These are phyloP conservation scores for Ganoderma sinense DNA, from an alignment of 1,284 basidiomycete species.

Conservation along the genomic window DNA sequence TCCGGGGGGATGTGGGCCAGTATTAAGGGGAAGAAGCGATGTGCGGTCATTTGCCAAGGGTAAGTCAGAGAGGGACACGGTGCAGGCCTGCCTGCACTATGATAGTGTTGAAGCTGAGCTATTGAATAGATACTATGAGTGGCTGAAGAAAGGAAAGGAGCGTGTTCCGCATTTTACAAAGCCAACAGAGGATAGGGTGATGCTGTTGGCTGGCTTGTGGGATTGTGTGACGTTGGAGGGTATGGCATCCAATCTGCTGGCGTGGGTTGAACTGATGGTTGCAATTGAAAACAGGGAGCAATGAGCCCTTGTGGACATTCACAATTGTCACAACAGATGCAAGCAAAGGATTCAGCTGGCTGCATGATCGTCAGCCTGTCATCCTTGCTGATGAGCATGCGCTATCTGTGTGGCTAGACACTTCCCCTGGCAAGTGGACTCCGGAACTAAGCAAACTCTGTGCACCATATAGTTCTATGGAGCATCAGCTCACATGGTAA, in stretches of 20 bases:
- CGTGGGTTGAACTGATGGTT: not conserved
- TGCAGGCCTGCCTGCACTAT: not conserved
- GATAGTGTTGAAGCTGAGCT: constrained; percentile 17
- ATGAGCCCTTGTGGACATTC: constrained; percentile 79
- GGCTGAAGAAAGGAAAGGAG: constrained; percentile 83
- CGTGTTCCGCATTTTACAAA: constrained; percentile 86
- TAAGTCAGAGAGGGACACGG: constrained; percentile 41
- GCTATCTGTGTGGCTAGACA: constrained; percentile 83
- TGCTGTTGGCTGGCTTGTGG: constrained; percentile 91
- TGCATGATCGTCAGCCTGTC: constrained; percentile 94
- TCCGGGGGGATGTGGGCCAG: constrained; percentile 80
- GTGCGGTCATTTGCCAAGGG: constrained; percentile 84
- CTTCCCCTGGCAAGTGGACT: constrained; percentile 69
- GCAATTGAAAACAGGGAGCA: constrained; percentile 49
- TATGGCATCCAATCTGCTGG: constrained; percentile 34
- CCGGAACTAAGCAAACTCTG: constrained; percentile 68
- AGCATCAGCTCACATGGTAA: constrained; percentile 74
- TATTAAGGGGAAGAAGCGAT: constrained; percentile 82
- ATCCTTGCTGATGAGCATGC: constrained; percentile 74
- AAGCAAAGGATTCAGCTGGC: constrained; percentile 72
- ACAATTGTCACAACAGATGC: constrained; percentile 90
- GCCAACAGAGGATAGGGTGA: constrained; percentile 68
- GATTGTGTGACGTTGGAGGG: constrained; percentile 77
- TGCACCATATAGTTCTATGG: constrained; percentile 65
- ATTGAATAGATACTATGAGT: constrained; percentile 84